Base-by-base conservation (phyloP, 768 basidiomycete species). In the Daedaleopsis sinensis region DNA sequence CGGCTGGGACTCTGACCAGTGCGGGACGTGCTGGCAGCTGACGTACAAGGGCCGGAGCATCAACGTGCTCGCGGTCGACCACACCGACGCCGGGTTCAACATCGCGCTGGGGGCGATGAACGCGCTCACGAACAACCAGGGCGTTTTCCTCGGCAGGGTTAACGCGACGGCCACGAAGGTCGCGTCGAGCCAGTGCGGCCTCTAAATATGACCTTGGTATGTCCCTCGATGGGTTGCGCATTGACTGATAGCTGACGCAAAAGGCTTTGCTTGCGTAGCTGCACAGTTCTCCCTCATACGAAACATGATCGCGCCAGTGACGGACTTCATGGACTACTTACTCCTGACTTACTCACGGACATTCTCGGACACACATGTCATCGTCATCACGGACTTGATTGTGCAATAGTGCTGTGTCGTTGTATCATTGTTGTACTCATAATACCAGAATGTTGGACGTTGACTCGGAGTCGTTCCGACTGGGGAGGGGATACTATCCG, bases 161-260 rank as follows among this genome's bases (percentile, higher is more conserved):
- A 49, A 75, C 15, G 83, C 83, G 13, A 74, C 70, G 10, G 73
- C 81, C 6, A 72, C 60, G 3, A 71, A 82, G 61, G 81, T 88
- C 11, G 72, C 64, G 42, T 58, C 77, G 8, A 80, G 84, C 0
- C 63, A 69, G 52, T 89, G 88, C 67, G 85, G 85, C 21, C 70
- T 86, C 61, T 78, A 66, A 72, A 19, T n/a, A 16, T 9, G 13
- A 32, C 59, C n/a, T n/a, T n/a, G n/a, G n/a, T 56, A 58, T 50
- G 50, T 49, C 38, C 27, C 43, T 15, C 36, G 36, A 24, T 21
- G 2, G 2, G 2, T 49, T 4, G 23, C 10, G 13, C 11, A 13
- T 10, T 3, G 5, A 42, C 23, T 49, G 9, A 49, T 2, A 12
- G 23, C 55, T 57, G 50, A 57, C 51, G 18, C 23, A 11, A 13